These are phyloP conservation scores for Vigna radiata DNA, from an alignment of 306 rosid genomes.

Conservation along the genomic window DNA sequence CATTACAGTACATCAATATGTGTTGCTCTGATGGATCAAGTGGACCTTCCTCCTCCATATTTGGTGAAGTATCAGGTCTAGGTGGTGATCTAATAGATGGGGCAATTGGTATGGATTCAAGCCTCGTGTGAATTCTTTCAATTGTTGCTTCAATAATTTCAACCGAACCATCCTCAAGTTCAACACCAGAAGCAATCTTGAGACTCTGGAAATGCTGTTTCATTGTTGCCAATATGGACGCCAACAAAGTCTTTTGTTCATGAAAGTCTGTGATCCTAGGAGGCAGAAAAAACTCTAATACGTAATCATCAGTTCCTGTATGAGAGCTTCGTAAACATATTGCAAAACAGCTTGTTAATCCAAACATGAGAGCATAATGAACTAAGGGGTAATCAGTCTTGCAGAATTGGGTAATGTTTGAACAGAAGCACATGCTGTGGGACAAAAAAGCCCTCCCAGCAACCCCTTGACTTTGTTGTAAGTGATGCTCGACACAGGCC, in stretches of 20 bases:
- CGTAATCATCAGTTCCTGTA: conserved; percentile 83
- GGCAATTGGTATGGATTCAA: conserved; percentile 61
- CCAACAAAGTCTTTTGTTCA: conserved; percentile 71
- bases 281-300: conserved; percentile 90
- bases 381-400: conserved; percentile 90
- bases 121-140: conserved; percentile 58
- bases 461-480: conserved; percentile 94
- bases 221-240: conserved; percentile 73
- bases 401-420: conserved; percentile 80
- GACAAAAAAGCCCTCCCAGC: conserved; percentile 87
- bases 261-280: conserved; percentile 54
- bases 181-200: conserved; percentile 80
- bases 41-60: conserved; percentile 54
- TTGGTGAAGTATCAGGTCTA: conserved; percentile 45
- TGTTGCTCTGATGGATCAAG: conserved; percentile 55
- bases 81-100: conserved; percentile 50
- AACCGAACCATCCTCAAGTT: conserved; percentile 60
- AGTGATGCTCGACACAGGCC: conserved; percentile 93
- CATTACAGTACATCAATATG: conserved; percentile 42
- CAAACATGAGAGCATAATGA: conserved; percentile 93
- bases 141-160: conserved; percentile 69
- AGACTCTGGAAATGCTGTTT: conserved; percentile 84
- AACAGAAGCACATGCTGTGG: conserved; percentile 68
- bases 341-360: conserved; percentile 75
- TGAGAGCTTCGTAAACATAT: conserved; percentile 79